Conservation (phyloP, 352 stramenopile genomes). For the Globisporangium echinulatum region DNA sequence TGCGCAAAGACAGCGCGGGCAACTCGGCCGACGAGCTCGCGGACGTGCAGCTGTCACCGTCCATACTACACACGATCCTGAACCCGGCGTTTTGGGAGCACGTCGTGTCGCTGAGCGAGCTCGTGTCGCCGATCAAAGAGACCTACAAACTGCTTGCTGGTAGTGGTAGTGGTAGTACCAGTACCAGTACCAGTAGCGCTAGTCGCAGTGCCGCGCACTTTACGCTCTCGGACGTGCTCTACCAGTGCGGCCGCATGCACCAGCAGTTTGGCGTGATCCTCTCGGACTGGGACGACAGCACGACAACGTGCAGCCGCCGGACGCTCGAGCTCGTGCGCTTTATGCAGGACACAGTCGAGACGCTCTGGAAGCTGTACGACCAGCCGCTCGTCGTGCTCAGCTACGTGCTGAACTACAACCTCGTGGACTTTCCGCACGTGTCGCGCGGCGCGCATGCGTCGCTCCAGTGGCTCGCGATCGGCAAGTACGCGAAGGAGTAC, state of each 20-base stretch:
- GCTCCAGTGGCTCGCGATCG: slow-evolving; percentile 69
- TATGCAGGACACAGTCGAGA: slow-evolving; percentile 50
- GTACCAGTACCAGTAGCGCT: background rate
- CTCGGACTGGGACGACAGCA: slow-evolving; percentile 62
- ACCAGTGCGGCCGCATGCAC: slow-evolving; percentile 75
- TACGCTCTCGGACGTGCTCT: slow-evolving; percentile 62
- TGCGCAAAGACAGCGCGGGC: slow-evolving; percentile 37
- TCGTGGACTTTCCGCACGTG: slow-evolving; percentile 34
- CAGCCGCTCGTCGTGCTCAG: slow-evolving; percentile 61
- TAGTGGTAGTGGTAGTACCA: slow-evolving; percentile 16
- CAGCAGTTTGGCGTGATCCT: slow-evolving; percentile 68
- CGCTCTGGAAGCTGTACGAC: slow-evolving; percentile 73
- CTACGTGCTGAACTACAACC: slow-evolving; percentile 75
- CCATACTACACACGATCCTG: slow-evolving; percentile 49
- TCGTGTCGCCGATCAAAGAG: slow-evolving; percentile 78
- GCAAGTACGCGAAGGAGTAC: slow-evolving; percentile 71
- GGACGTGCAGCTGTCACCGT: slow-evolving; percentile 28
- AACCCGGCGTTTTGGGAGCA: slow-evolving; percentile 70
- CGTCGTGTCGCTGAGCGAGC: slow-evolving; percentile 60
- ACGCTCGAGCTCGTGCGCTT: slow-evolving; percentile 50
- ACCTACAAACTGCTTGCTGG: slow-evolving; percentile 57
- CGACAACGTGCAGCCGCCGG: slow-evolving; percentile 5
- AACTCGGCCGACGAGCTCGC: slow-evolving; percentile 39
- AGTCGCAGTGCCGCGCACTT: slow-evolving; percentile 20
- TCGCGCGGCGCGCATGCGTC: slow-evolving; percentile 32